Conservation (phyloP, 169 alveolate species). For the Plasmodium adleri region DNA sequence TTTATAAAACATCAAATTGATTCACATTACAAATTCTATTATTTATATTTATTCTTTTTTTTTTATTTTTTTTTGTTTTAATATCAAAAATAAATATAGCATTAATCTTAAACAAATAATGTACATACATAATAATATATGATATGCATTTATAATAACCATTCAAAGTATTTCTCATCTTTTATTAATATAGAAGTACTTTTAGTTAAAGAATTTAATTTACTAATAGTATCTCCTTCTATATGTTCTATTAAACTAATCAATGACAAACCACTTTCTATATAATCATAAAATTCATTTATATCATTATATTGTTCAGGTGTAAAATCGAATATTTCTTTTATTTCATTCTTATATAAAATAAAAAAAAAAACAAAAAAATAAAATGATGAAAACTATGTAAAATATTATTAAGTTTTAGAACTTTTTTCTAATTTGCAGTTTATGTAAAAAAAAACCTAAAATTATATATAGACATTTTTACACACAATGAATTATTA, state of each 20-base stretch:
- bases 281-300: slow-evolving; percentile 60
- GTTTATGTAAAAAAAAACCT: neutral
- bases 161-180: slow-evolving; percentile 64
- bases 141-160: slow-evolving; percentile 18
- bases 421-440: neutral
- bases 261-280: slow-evolving; percentile 71
- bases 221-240: slow-evolving; percentile 35
- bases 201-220: slow-evolving; percentile 37
- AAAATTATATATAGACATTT: neutral
- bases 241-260: slow-evolving; percentile 34
- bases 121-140: neutral
- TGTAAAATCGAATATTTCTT: slow-evolving; percentile 30
- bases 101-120: neutral
- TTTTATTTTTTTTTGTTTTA: no score
- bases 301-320: slow-evolving; percentile 61
- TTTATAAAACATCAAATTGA: no score
- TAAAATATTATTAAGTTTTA: neutral
- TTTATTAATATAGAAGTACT: slow-evolving; percentile 52
- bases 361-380: slow-evolving; percentile 7
- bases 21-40: no score
- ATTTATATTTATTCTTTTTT: no score
- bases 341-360: slow-evolving; percentile 36
- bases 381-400: neutral
- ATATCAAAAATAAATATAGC: no score
- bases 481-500: no score